Conservation (phyloP, 345 rosid species). For the Carallia brachiata region DNA sequence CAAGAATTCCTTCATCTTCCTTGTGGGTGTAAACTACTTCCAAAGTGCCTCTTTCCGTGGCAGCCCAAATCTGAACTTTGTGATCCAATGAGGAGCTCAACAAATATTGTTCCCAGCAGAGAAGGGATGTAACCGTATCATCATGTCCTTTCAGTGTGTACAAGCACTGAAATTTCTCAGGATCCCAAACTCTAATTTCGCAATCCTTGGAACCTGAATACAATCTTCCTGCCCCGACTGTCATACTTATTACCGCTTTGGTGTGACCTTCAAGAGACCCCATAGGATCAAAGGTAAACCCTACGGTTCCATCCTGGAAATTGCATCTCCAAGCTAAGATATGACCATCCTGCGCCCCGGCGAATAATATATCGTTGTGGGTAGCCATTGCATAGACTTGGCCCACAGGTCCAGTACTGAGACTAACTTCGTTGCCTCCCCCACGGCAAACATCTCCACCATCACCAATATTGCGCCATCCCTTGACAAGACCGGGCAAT, state of each 20-base stretch:
- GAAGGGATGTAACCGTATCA: conserved; percentile 17
- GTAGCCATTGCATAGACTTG: background rate
- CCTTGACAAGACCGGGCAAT: conserved; percentile 8
- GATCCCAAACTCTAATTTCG: conserved; percentile 19
- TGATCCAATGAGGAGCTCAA: conserved; percentile 17
- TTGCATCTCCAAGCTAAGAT: conserved; percentile 5
- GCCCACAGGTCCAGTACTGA: background rate
- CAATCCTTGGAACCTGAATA: conserved; percentile 22
- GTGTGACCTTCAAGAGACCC: conserved; percentile 8
- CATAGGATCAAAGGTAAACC: background rate
- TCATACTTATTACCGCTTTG: conserved; percentile 6
- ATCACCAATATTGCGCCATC: background rate
- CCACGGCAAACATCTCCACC: too few relatives aligned
- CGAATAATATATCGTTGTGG: background rate
- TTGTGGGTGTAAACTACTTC: conserved; percentile 9
- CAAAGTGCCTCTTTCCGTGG: background rate
- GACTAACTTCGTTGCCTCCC: background rate
- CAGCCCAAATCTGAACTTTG: conserved; percentile 12
- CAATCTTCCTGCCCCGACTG: background rate
- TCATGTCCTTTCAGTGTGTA: conserved; percentile 12
- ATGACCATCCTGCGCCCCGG: conserved; percentile 12
- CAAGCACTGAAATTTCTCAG: conserved; percentile 1
- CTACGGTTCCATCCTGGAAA: background rate
- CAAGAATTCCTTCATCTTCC: conserved; percentile 10
- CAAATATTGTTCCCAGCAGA: conserved; percentile 15